These are phyloP conservation scores for Phoenix dactylifera DNA, from an alignment of 176 grass and related monocot species.

Conservation along the genomic window DNA sequence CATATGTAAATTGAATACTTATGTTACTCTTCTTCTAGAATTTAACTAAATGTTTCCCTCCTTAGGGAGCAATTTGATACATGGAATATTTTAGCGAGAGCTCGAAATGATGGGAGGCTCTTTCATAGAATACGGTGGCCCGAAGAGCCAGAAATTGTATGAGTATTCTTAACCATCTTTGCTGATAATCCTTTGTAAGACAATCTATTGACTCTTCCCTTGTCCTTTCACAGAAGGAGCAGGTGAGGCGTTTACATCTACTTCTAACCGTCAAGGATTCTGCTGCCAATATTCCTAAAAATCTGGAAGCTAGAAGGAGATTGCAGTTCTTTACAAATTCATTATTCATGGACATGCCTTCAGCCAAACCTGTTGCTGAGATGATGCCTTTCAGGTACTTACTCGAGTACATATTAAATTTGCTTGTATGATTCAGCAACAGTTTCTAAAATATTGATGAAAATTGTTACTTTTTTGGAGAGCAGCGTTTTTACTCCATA, in stretches of 20 bases:
- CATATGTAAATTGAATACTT: too few species aligned
- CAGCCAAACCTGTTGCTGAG: constrained; percentile 71
- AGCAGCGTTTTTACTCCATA: constrained; percentile 97
- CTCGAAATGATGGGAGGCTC: constrained; percentile 59
- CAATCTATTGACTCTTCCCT: too few species aligned
- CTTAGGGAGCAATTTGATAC: constrained; percentile 78
- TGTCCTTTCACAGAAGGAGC: constrained; percentile 52
- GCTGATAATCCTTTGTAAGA: not conserved
- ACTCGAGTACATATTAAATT: constrained; percentile 9
- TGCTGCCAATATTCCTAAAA: constrained; percentile 86
- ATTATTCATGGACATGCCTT: constrained; percentile 88
- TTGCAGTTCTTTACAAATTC: constrained; percentile 91
- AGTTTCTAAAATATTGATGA: not conserved
- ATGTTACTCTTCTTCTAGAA: constrained; percentile 1
- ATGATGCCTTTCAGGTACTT: constrained; percentile 92
- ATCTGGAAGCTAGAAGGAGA: constrained; percentile 80
- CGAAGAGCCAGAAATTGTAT: constrained; percentile 66
- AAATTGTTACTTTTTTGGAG: constrained; percentile 29
- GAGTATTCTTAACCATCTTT: constrained; percentile 1
- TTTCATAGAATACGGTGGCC: constrained; percentile 84
- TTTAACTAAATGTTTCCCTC: constrained; percentile 19
- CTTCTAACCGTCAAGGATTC: constrained; percentile 93
- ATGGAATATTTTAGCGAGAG: constrained; percentile 73
- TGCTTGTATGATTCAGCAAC: constrained; percentile 12
- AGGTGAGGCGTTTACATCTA: constrained; percentile 85